phyloP scores from a whole-genome alignment of 2,329 filamentous ascomycete species.

The Endoconidiophora laricicola region DNA sequence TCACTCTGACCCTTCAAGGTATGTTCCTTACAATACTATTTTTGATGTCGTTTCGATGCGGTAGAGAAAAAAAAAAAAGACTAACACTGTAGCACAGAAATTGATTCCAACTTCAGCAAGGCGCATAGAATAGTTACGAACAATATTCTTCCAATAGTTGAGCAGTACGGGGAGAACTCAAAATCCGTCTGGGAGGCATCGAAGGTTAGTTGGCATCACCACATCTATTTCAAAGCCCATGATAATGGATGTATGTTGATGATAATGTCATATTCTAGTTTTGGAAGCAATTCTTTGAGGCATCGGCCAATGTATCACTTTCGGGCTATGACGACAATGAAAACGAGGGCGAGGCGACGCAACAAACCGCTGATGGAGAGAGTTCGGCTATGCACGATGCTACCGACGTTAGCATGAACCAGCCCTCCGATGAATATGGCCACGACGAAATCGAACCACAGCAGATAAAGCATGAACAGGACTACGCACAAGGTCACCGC shows the following conservation, averaged over 20 bases:
- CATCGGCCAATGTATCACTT: conserved; percentile 89
- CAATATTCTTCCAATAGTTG: conserved; percentile 81
- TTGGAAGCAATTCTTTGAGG: conserved; percentile 99
- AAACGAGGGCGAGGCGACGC: conserved; percentile 38
- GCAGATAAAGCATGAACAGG: conserved; percentile 9
- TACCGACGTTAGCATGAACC: conserved; percentile 21
- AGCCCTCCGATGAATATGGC: conserved; percentile 8
- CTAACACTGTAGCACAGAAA: conserved; percentile 42
- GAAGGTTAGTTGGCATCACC: conserved; percentile 39
- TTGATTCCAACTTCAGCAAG: conserved; percentile 95
- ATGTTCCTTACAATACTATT: conserved; percentile 12
- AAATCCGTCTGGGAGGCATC: conserved; percentile 92
- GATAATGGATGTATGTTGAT: too few relatives aligned
- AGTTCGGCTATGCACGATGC: conserved; percentile 41
- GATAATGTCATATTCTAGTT: conserved; percentile 39
- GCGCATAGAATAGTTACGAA: conserved; percentile 91
- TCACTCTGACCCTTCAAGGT: conserved; percentile 91
- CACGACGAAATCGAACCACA: not conserved
- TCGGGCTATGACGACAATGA: conserved; percentile 83
- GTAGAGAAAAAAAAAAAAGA: not conserved
- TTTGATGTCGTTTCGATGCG: not conserved
- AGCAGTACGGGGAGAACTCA: conserved; percentile 89
- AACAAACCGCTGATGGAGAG: conserved; percentile 29
- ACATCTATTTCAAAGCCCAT: not conserved
- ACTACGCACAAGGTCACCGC: not conserved